A percentile compares a stretch with the other conserved stretches of the same genome.
Conservation (phyloP, 331 rosid species). For the Malus hybrid region DNA sequence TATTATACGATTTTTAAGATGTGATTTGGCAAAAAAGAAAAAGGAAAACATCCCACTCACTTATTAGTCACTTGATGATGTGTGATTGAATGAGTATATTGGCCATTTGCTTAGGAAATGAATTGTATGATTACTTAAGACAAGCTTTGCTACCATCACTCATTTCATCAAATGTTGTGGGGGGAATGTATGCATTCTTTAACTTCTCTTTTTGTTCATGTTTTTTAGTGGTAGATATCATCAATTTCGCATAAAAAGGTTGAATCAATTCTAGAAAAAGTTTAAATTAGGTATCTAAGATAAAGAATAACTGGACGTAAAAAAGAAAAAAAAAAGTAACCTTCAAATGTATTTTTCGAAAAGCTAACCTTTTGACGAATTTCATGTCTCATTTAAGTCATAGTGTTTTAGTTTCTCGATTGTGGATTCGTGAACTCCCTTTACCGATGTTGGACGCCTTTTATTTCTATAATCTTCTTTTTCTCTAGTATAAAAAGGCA, state of each 20-base stretch:
- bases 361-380: not conserved
- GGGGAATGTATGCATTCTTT: not conserved
- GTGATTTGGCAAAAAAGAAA: not conserved
- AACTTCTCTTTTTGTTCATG: not conserved
- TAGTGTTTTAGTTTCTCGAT: not conserved
- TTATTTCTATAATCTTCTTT: not conserved
- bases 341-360: not conserved
- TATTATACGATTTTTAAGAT: not conserved
- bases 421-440: not conserved
- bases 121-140: constrained; percentile 1
- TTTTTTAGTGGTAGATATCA: not conserved
- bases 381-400: too few species aligned
- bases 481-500: not conserved
- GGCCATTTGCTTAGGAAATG: constrained; percentile 5
- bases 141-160: constrained; percentile 13
- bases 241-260: not conserved
- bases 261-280: too few species aligned
- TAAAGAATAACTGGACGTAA: too few species aligned
- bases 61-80: not conserved
- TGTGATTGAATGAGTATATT: constrained; percentile 1
- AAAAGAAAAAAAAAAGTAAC: too few species aligned
- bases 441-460: too few species aligned
- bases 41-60: not conserved
- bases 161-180: constrained; percentile 12
- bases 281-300: too few species aligned